Percentiles rank a stretch among this genome's conserved stretches.
These are phyloP conservation scores for Pholiota conissans DNA, from an alignment of 768 basidiomycete species.

Conservation along the genomic window DNA sequence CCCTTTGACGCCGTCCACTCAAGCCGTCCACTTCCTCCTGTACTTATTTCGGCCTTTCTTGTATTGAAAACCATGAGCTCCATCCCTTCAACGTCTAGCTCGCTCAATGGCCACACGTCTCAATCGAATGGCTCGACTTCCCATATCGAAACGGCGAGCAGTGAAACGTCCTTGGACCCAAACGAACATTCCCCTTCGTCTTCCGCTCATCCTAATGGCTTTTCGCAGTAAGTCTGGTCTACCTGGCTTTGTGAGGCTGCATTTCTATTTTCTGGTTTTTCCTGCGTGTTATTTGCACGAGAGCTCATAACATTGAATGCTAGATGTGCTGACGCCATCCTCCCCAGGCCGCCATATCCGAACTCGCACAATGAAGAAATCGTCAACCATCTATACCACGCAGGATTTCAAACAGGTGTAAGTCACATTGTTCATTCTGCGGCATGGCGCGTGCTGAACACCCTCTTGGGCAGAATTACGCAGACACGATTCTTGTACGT, in stretches of 20 bases:
- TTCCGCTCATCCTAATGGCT: slow-evolving; percentile 55
- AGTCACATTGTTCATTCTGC: slow-evolving; percentile 30
- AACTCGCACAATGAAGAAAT: slow-evolving; percentile 76
- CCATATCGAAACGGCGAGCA: slow-evolving; percentile 35
- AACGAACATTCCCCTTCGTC: slow-evolving; percentile 37
- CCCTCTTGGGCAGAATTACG: slow-evolving; percentile 60
- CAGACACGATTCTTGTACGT: slow-evolving; percentile 77
- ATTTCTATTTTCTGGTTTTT: not conserved
- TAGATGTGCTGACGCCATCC: not conserved
- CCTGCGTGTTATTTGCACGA: not conserved
- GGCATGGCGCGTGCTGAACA: slow-evolving; percentile 7
- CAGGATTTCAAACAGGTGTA: slow-evolving; percentile 83
- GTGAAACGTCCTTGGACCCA: slow-evolving; percentile 34
- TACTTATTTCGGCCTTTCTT: slow-evolving; percentile 11
- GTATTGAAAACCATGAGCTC: slow-evolving; percentile 31
- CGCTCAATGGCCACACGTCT: slow-evolving; percentile 51
- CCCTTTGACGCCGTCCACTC: slow-evolving; percentile 11
- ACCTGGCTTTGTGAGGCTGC: not conserved
- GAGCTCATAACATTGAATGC: not conserved
- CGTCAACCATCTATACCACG: slow-evolving; percentile 74
- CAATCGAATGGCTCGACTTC: slow-evolving; percentile 51
- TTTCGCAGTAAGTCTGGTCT: slow-evolving; percentile 59
- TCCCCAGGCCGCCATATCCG: slow-evolving; percentile 48
- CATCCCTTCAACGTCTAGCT: slow-evolving; percentile 38
- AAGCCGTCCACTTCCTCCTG: slow-evolving; percentile 11